Evolutionary conservation across 2,329 filamentous ascomycete species (phyloP).

Genomic region (Daldinia eschscholtzii): DNA sequence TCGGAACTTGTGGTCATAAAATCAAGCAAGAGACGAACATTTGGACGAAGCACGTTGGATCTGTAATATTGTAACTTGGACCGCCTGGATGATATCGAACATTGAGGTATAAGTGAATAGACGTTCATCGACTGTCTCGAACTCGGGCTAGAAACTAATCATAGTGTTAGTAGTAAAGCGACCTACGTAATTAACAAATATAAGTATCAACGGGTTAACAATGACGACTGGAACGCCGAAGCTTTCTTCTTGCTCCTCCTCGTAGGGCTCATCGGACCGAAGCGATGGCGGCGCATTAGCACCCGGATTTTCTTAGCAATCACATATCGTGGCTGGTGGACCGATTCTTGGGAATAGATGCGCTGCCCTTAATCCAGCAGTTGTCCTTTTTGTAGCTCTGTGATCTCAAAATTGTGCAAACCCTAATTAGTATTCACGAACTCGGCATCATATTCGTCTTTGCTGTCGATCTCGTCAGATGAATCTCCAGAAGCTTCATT

Average conservation of each 20-base stretch:
- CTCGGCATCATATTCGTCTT: background rate
- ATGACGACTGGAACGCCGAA: background rate
- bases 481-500: background rate
- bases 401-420: background rate
- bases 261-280: background rate
- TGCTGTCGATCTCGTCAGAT: background rate
- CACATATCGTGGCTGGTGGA: background rate
- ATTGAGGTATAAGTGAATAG: background rate
- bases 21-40: background rate
- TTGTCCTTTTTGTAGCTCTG: background rate
- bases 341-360: background rate
- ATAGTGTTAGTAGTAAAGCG: background rate
- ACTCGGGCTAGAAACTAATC: background rate
- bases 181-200: background rate
- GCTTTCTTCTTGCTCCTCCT: background rate
- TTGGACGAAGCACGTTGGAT: background rate
- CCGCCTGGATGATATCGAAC: background rate
- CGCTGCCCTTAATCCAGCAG: background rate
- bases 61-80: background rate
- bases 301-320: background rate
- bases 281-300: background rate
- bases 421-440: background rate
- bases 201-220: background rate
- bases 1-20: background rate
- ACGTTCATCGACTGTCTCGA: background rate